Base-by-base conservation (phyloP, 2,329 filamentous ascomycete genomes). In the Beauveria sp. region DNA sequence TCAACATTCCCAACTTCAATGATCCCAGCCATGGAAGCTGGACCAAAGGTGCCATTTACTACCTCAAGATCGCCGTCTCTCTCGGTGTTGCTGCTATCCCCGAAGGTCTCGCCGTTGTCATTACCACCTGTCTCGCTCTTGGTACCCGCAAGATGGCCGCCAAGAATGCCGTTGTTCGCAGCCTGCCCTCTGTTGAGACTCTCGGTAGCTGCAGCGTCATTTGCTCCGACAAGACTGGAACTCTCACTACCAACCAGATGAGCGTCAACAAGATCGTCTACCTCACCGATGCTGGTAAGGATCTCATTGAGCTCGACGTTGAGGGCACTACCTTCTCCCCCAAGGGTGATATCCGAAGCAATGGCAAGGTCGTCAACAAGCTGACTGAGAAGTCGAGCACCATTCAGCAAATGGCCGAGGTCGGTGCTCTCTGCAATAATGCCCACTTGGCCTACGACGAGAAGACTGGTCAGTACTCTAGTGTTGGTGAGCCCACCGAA, bases 161-260 rank as follows among this genome's bases (percentile, higher is more conserved):
- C 63, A 98, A 96, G 81, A 98, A 98, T 71, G 95, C 95, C 8
- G 93, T 99, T 43, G 96, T 99, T 63, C 87, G 96, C 75, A 97
- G 92, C 72, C 80, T 99, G 69, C 95, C 95, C 22, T 99, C 95
- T 1, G 95, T 99, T 58, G 95, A 99, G 77, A 99, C 95, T 14
- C 83, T 99, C 59, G 95, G 95, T 72, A 99, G 95, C 83, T 99
- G 95, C 84, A 99, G 95, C 71, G 93, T 99, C 62, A 97, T 99
- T 73, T 99, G 96, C 80, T 99, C 96, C 4, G 95, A 99, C 81
- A 99, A 99, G 82, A 99, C 95, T 5, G 96, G 95, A 68, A 99
- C 95, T 54, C 79, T 99, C 72, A 99, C 95, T 12, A 99, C 95
- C 46, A 99, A 99, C 78, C 93, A 98, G 77, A 99, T 99, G 95